Conservation (phyloP, 345 rosid species). For the Kandelia obovata region DNA sequence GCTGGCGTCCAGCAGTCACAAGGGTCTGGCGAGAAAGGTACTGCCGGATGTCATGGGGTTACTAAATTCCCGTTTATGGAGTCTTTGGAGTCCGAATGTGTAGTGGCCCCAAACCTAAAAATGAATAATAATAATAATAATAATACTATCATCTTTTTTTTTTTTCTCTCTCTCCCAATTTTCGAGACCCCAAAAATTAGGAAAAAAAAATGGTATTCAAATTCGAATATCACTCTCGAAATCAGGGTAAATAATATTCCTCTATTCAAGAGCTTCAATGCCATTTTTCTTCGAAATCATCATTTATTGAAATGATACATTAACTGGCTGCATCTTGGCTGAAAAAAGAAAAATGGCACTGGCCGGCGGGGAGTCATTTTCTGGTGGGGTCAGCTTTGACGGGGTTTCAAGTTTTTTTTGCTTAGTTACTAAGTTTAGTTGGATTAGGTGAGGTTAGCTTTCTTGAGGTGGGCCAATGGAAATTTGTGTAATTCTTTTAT, state of each 20-base stretch:
- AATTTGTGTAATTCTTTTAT: neutral
- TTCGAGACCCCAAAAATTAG: neutral
- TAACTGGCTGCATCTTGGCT: neutral
- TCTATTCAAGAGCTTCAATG: no score
- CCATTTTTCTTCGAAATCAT: no score
- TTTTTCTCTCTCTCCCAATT: no score
- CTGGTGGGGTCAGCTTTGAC: neutral
- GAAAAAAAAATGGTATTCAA: neutral
- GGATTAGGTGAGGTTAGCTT: conserved; percentile 23
- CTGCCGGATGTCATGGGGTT: conserved; percentile 93
- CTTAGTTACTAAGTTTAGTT: conserved; percentile 19
- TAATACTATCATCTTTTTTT: no score
- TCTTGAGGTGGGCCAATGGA: conserved; percentile 15
- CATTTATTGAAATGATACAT: no score
- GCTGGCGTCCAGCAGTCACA: conserved; percentile 32
- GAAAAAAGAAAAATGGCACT: neutral
- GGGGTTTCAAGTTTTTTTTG: conserved; percentile 1
- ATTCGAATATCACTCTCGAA: no score
- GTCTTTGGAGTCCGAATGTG: conserved; percentile 84
- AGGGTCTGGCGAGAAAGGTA: conserved; percentile 88
- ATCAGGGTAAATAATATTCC: no score
- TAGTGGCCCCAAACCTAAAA: conserved; percentile 19
- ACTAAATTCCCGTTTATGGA: conserved; percentile 84
- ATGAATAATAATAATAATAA: neutral
- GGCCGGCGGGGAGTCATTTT: conserved; percentile 12